phyloP scores from a whole-genome alignment of 306 rosid genomes.

The Gastrolobium villosum region DNA sequence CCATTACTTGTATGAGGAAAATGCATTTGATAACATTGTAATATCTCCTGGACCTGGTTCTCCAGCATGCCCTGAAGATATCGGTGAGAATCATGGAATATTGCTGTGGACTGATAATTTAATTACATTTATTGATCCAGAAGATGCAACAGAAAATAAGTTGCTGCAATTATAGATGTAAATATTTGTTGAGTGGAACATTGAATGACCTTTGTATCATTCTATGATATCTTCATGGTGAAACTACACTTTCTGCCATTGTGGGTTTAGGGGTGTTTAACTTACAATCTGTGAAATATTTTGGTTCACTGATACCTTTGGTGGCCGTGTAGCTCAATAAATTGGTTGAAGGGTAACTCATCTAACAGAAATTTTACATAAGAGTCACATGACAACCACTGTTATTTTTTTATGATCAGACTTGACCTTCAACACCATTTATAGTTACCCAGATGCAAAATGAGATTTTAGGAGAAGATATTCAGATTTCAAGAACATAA shows the following conservation, averaged over 20 bases:
- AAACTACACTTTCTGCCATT: conserved; percentile 14
- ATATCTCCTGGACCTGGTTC: conserved; percentile 99
- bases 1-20: conserved; percentile 79
- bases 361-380: conserved; percentile 3
- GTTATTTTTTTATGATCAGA: conserved; percentile 31
- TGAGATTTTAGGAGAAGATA: conserved; percentile 23
- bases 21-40: conserved; percentile 93
- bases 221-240: background rate
- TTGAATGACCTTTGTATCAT: conserved; percentile 2
- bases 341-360: conserved; percentile 35
- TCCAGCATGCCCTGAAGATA: conserved; percentile 82
- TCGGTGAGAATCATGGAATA: conserved; percentile 68
- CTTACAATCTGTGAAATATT: conserved; percentile 30
- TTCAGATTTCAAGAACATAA: conserved; percentile 34
- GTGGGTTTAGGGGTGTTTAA: conserved; percentile 33
- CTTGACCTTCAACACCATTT: conserved; percentile 39
- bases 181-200: conserved; percentile 31
- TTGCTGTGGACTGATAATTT: conserved; percentile 22
- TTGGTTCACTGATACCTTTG: conserved; percentile 8
- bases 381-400: conserved; percentile 19
- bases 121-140: conserved; percentile 20
- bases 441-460: conserved; percentile 27
- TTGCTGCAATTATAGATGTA: conserved; percentile 15
- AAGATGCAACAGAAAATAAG: conserved; percentile 27
- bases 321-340: conserved; percentile 29